phyloP scores from a whole-genome alignment of 345 rosid species.

The Stellera chamaejasme region DNA sequence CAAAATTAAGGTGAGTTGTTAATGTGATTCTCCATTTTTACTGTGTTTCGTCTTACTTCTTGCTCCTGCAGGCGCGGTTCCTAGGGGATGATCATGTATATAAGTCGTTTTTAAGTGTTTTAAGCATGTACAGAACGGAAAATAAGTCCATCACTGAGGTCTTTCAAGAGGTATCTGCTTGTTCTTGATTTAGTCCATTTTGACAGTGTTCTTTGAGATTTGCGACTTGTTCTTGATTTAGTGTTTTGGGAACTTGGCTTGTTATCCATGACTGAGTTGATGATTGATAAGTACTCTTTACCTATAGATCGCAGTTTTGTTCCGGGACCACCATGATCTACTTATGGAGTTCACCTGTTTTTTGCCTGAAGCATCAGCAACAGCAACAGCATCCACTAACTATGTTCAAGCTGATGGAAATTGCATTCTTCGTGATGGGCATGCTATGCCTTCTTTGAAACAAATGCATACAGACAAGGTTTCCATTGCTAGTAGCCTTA shows the following conservation, averaged over 20 bases:
- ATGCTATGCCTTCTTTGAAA: constrained; percentile 44
- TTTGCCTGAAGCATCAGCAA: constrained; percentile 76
- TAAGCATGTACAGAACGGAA: constrained; percentile 94
- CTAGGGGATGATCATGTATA: constrained; percentile 92
- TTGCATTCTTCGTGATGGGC: constrained; percentile 50
- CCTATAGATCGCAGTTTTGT: constrained; percentile 77
- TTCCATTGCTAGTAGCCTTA: constrained; percentile 8
- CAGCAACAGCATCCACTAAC: constrained; percentile 32
- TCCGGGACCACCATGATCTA: constrained; percentile 80
- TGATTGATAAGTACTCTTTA: constrained; percentile 5
- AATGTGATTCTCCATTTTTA: not conserved
- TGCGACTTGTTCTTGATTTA: not conserved
- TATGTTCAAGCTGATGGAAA: constrained; percentile 44
- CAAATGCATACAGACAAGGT: constrained; percentile 71
- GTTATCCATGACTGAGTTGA: not conserved
- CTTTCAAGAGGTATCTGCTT: constrained; percentile 61
- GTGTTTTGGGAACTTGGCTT: constrained; percentile 1
- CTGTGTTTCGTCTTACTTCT: constrained; percentile 7
- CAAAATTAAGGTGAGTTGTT: constrained; percentile 64
- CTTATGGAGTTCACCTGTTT: constrained; percentile 85
- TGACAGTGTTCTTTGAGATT: constrained; percentile 5
- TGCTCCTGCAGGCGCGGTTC: constrained; percentile 69
- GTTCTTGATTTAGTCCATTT: constrained; percentile 7
- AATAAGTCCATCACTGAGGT: constrained; percentile 86
- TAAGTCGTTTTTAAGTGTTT: constrained; percentile 85